A percentile compares a stretch with the other conserved stretches of the same genome.
Evolutionary conservation across 768 basidiomycete genomes (phyloP).

Genomic region (Coprinopsis cinerea): DNA sequence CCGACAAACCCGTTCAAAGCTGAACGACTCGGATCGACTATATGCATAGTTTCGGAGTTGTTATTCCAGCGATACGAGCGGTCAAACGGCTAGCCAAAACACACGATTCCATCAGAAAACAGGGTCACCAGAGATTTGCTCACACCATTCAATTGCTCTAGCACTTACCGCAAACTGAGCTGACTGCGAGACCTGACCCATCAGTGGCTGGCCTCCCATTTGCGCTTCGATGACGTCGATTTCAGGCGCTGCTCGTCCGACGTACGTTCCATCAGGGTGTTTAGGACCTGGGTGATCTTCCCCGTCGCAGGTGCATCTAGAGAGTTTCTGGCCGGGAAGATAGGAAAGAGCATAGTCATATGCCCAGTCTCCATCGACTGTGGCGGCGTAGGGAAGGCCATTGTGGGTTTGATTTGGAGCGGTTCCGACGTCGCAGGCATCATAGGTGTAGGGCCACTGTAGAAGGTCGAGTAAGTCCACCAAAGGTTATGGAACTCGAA

Average conservation of each 20-base stretch:
- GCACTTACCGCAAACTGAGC: slow-evolving; percentile 67
- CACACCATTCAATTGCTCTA: no score
- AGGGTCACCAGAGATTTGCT: no score
- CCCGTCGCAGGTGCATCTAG: slow-evolving; percentile 72
- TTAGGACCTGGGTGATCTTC: slow-evolving; percentile 80
- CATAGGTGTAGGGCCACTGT: slow-evolving; percentile 77
- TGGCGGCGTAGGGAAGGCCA: slow-evolving; percentile 56
- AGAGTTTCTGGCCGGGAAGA: slow-evolving; percentile 74
- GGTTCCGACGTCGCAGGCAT: slow-evolving; percentile 78
- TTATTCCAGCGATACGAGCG: slow-evolving; percentile 64
- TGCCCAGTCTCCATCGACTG: slow-evolving; percentile 46
- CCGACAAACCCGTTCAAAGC: slow-evolving; percentile 60
- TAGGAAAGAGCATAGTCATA: slow-evolving; percentile 46
- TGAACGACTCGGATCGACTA: slow-evolving; percentile 49
- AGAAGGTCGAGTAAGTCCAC: slow-evolving; percentile 4
- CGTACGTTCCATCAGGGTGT: slow-evolving; percentile 62
- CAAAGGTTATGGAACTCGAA: slow-evolving; percentile 3
- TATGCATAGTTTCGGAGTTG: slow-evolving; percentile 46
- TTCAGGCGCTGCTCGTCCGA: slow-evolving; percentile 78
- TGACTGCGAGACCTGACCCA: slow-evolving; percentile 73
- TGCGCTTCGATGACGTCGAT: slow-evolving; percentile 87
- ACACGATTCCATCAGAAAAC: no score
- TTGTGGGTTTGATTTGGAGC: slow-evolving; percentile 68
- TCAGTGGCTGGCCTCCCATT: slow-evolving; percentile 34
- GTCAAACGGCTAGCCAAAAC: slow-evolving; percentile 55